Base-by-base conservation (phyloP, 2,329 filamentous ascomycete genomes). In the Plenodomus biglobosus region DNA sequence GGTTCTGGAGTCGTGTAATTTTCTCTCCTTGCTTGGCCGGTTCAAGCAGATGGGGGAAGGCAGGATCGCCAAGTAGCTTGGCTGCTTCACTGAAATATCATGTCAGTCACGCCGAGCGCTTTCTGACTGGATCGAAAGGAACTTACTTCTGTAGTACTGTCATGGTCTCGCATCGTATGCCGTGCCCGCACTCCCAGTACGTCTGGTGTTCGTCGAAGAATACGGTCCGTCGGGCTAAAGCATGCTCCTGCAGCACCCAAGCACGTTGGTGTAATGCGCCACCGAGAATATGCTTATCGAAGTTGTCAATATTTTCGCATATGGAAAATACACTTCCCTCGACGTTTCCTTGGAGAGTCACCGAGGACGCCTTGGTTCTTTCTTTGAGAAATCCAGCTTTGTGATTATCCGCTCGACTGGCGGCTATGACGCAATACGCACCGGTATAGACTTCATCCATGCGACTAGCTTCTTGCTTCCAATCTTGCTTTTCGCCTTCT, bases 221-320 rank as follows among this genome's bases (percentile, higher is more conserved):
- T 2, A 69, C 56, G 1, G 58, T 63, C 13, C 63, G 50, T 2
- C 56, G 56, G 4, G 65, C 59, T 10, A 69, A 46, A 1, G 59
- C 64, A 18, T 58, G 53, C 36, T 67, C 62, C 38, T 68, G 59
- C 3, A 62, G 48, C 0, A 68, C 61, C 64, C 65, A 69, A 0
- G 54, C 64, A 5, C 63, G 58, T 3, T 27, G 24, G 34, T 59
- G 59, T 8, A 69, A 32, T 0, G 42, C 37, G 1, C 49, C 60
- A 2, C 49, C 22, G 3, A 60, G 43, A 0, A 68, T 56, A 36
- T 68, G 48, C 0, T 30, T 7, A 1, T 56, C 49, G 40, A 66
- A 68, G 16, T 65, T 46, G 20, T 66, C 64, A 18, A 64, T 58
- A 1, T 16, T 44, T 16, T 62, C 13, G 20, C 59, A 63, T 1